Base-by-base conservation (phyloP, 768 basidiomycete species). In the Kwoniella europaea region DNA sequence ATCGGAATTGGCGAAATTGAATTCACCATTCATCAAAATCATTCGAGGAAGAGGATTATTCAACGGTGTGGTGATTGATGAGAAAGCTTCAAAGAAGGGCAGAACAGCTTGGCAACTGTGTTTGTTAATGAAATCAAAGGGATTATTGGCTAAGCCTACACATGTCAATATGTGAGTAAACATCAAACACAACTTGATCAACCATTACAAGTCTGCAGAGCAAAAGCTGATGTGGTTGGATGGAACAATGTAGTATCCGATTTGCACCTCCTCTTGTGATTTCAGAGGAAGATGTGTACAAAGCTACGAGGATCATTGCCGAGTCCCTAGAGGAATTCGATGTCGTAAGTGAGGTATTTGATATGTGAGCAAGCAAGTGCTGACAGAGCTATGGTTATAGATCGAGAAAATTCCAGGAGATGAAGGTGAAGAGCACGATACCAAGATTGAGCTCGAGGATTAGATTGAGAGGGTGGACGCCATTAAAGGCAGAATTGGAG, bases 201-300 rank as follows among this genome's bases (percentile, higher is more conserved):
- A n/a, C n/a, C n/a, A n/a, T n/a, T n/a, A n/a, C n/a, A n/a, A n/a
- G n/a, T n/a, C n/a, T n/a, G n/a, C n/a, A 46, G 44, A 44, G 60
- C 63, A 35, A 27, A 22, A n/a, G n/a, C 61, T 69, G 62, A 56
- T 46, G 10, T 35, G 35, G 35, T 4, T 22, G 1, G 15, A 53
- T 7, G 59, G 27, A 55, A 60, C 46, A 18, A 53, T 73, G 3
- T 77, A 98, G 94, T 64, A 92, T 99, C 76, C 94, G 96, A 42
- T 96, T 99, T 82, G 93, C 97, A 2, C 96, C 96, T 2, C 96
- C 96, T 2, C 85, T 99, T 65, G 93, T 98, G 72, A 99, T 99
- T 69, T 86, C 89, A n/a, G 93, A 97, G 78, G 89, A 88, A 20
- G 93, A 97, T 71, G 80, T 98, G 71, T 86, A 86, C 82, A 89